Conservation (phyloP, 2,329 filamentous ascomycete species). For the Xylariaceae sp. region DNA sequence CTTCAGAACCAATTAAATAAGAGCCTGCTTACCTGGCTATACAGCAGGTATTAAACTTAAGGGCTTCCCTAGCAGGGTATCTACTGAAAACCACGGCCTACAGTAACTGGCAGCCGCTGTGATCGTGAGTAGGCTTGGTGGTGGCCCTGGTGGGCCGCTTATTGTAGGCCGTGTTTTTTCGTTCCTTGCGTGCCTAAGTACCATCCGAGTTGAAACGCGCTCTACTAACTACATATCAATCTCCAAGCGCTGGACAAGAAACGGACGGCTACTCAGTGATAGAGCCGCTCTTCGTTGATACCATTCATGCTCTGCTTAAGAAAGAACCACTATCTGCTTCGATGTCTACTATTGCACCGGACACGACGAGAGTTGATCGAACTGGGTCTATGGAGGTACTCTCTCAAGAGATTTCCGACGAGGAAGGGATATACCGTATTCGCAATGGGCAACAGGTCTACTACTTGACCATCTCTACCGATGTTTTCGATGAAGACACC, state of each 20-base stretch:
- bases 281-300: constrained; percentile 4
- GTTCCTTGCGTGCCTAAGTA: too few species aligned
- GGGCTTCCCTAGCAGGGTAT: too few species aligned
- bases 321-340: constrained; percentile 8
- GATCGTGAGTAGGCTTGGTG: too few species aligned
- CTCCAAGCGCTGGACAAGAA: constrained; percentile 7
- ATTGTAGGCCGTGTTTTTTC: too few species aligned
- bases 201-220: constrained; percentile 5
- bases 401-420: constrained; percentile 12
- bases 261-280: constrained; percentile 7
- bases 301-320: constrained; percentile 3
- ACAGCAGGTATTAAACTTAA: neutral
- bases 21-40: too few species aligned
- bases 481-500: constrained; percentile 27
- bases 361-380: constrained; percentile 3
- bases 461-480: constrained; percentile 23
- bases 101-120: too few species aligned
- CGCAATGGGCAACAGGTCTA: constrained; percentile 16
- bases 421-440: constrained; percentile 20
- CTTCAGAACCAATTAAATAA: too few species aligned
- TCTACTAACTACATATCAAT: constrained; percentile 10
- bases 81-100: too few species aligned
- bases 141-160: too few species aligned
- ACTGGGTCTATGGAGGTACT: constrained; percentile 10
- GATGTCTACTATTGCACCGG: constrained; percentile 9